Evolutionary conservation across 257 asterid species (phyloP).

Genomic region (Jaltomata sinuosa): DNA sequence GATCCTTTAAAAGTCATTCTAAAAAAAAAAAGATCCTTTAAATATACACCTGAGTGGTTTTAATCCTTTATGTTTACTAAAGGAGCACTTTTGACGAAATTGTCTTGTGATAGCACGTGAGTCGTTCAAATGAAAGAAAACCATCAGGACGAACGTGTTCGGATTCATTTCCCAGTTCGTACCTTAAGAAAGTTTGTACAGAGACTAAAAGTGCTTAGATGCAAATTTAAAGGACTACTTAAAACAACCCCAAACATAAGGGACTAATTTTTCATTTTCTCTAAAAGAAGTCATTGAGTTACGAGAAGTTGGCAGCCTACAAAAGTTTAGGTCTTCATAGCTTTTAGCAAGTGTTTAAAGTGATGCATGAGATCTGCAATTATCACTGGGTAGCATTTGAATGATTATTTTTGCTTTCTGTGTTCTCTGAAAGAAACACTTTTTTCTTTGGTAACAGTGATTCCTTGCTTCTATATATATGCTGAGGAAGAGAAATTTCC

Average conservation of each 20-base stretch:
- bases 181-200: not conserved
- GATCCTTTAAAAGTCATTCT: too few species aligned
- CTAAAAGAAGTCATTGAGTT: not conserved
- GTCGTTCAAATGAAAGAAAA: not conserved
- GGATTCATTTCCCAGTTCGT: not conserved
- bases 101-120: not conserved
- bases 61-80: not conserved
- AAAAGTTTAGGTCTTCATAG: not conserved
- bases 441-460: conserved; percentile 37
- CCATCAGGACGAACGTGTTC: not conserved
- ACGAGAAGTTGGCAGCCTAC: not conserved
- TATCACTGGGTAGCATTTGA: not conserved
- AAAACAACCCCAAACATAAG: not conserved
- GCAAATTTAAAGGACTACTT: not conserved
- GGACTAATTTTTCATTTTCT: not conserved
- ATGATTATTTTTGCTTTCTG: not conserved
- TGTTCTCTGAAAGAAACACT: not conserved
- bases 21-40: too few species aligned
- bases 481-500: conserved; percentile 49
- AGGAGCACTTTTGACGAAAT: not conserved
- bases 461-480: conserved; percentile 79
- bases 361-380: not conserved
- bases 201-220: not conserved
- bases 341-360: not conserved
- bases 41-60: not conserved